A percentile compares a stretch with the other conserved stretches of the same genome.
Conservation (phyloP, 305 asterid species). For the Fraxinus sp. region DNA sequence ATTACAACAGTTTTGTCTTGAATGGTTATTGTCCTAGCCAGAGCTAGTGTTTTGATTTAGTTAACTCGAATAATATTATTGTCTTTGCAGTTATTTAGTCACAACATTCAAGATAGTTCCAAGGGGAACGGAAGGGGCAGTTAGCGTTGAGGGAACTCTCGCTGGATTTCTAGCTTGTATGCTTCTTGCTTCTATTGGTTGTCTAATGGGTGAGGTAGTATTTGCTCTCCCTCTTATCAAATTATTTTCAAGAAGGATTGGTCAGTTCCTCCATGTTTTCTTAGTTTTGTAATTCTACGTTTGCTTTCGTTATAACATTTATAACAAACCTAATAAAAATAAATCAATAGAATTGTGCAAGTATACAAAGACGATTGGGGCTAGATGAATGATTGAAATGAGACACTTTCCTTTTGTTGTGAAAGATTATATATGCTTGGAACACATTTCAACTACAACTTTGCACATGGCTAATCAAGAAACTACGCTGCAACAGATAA, state of each 20-base stretch:
- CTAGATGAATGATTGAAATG: background rate
- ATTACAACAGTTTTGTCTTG: background rate
- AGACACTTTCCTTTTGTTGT: background rate
- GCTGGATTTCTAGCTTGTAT: conserved; percentile 51
- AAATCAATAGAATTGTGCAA: background rate
- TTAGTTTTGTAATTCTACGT: background rate
- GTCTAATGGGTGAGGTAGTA: conserved; percentile 58
- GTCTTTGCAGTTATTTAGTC: conserved; percentile 58
- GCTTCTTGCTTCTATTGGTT: conserved; percentile 80
- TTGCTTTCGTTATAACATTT: background rate
- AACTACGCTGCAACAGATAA: conserved; percentile 47
- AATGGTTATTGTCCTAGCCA: background rate
- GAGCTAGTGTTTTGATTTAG: background rate
- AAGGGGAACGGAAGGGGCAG: conserved; percentile 94
- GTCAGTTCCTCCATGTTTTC: background rate
- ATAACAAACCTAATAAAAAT: background rate
- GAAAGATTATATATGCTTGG: background rate
- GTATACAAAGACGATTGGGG: background rate
- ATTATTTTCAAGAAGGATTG: background rate
- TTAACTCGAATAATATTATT: background rate
- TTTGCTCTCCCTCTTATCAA: background rate
- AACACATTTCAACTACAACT: background rate
- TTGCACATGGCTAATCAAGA: conserved; percentile 23
- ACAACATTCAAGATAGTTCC: conserved; percentile 92
- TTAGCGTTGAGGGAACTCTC: conserved; percentile 83